Evolutionary conservation across 768 basidiomycete species (phyloP), one percentile per base, ranked within the genome.

Genomic region (Phanerochaete sordida): DNA sequence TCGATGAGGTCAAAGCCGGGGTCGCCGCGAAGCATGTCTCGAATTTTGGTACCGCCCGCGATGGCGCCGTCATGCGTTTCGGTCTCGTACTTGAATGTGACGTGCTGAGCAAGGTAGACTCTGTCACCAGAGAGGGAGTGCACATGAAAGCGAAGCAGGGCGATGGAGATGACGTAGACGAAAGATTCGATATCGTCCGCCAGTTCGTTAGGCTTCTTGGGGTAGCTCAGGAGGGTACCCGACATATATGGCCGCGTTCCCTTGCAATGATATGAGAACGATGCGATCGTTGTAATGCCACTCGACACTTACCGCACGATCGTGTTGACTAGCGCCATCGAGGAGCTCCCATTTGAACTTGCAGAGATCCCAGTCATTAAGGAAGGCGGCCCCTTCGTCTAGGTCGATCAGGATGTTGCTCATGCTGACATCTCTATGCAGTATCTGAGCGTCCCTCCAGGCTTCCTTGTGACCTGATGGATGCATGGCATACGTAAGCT

Each of bases 101-200:
- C 8, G 48, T 9, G 24, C n/a, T 5, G 11, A 26, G 39, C 39
- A 6, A 43, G 39, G 8, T 19, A 4, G 19, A 19, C 19, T 19
- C 19, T 19, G 39, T 4, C 4, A 16, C 39, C 11, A 6, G 44
- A 46, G 44, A 46, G 44, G 21, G 23, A 24, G 47, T 48, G 47
- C 6, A 24, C 8, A 28, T 51, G 55, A 28, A 43, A 61, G 13
- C 56, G 60, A 3, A 56, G n/a, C 2, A 28, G 4, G 13, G 13
- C 2, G 47, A 39, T 1, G 1, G 47, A 7, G 21, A 45, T 19
- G 11, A 59, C 37, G 23, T 59, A 33, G 1, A 53, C 16, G 39
- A 59, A 59, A 1, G 58, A 52, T 24, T 59, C 58, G 3, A 59
- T 1, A 27, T 59, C 58, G 52, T 59, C 58, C 5, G 49, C 23